Conservation (phyloP, 768 basidiomycete species). For the Chalciporus piperatus region DNA sequence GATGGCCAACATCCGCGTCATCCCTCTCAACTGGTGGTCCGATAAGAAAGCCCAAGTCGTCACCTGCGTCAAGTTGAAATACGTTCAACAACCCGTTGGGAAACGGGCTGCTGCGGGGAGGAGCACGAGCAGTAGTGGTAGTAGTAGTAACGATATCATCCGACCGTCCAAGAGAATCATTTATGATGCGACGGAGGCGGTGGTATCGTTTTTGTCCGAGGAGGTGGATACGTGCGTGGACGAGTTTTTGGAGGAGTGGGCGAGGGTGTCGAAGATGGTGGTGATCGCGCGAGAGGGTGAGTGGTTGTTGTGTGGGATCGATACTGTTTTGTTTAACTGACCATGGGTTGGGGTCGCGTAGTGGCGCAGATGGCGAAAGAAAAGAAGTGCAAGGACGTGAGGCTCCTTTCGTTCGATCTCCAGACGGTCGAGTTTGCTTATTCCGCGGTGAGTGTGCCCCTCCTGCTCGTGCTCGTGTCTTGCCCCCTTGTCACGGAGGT, state of each 20-base stretch:
- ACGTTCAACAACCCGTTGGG: slow-evolving; percentile 83
- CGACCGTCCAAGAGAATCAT: slow-evolving; percentile 86
- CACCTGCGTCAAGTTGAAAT: slow-evolving; percentile 87
- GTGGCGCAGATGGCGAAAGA: slow-evolving; percentile 82
- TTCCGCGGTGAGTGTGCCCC: slow-evolving; percentile 53
- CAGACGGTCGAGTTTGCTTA: slow-evolving; percentile 92
- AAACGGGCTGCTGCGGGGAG: slow-evolving; percentile 57
- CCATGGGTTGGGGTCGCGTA: slow-evolving; percentile 27
- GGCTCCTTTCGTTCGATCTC: slow-evolving; percentile 85
- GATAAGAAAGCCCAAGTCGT: slow-evolving; percentile 77
- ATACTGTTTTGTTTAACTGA: neutral
- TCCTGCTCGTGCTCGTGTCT: no score
- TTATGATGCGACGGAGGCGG: slow-evolving; percentile 84
- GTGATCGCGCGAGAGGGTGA: slow-evolving; percentile 87
- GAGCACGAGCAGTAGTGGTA: slow-evolving; percentile 44
- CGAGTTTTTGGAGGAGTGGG: slow-evolving; percentile 91
- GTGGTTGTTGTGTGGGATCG: slow-evolving; percentile 4
- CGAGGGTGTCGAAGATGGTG: slow-evolving; percentile 88
- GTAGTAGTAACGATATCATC: slow-evolving; percentile 54
- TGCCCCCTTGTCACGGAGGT: neutral
- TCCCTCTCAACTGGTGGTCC: slow-evolving; percentile 91
- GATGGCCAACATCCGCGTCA: slow-evolving; percentile 88
- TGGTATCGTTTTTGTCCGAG: slow-evolving; percentile 86
- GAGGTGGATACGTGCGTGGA: slow-evolving; percentile 87
- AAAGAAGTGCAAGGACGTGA: slow-evolving; percentile 69